phyloP scores from a whole-genome alignment of 495 filamentous ascomycete genomes.

The Cercophora newfieldiana region DNA sequence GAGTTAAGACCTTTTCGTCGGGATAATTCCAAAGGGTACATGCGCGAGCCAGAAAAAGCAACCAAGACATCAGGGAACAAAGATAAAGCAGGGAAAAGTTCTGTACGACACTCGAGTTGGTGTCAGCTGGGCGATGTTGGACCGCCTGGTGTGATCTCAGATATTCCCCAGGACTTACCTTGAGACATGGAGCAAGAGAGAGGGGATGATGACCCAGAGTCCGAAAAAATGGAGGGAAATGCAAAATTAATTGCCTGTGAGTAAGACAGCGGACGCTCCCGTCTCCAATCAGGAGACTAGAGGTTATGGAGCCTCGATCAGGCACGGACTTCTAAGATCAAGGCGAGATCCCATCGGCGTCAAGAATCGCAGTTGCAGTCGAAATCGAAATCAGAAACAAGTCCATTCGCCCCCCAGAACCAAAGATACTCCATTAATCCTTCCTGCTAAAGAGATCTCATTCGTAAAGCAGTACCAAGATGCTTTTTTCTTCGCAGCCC shows the following conservation, averaged over 20 bases:
- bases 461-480: background rate
- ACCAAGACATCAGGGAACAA: background rate
- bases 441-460: background rate
- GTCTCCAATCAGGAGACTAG: background rate
- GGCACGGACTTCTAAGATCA: background rate
- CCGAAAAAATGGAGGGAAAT: slow-evolving; percentile 1
- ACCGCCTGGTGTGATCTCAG: background rate
- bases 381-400: background rate
- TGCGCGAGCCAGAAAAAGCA: background rate
- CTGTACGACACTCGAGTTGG: background rate
- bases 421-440: slow-evolving; percentile 7
- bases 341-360: background rate
- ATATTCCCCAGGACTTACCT: too few relatives aligned
- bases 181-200: too few relatives aligned
- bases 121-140: background rate
- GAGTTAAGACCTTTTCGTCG: background rate
- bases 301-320: slow-evolving; percentile 3
- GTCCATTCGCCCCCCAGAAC: background rate
- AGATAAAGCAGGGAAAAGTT: background rate
- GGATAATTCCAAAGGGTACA: background rate
- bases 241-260: slow-evolving; percentile 13
- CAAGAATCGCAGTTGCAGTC: background rate
- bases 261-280: background rate
- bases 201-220: background rate
- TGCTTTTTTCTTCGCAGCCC: slow-evolving; percentile 3